Percentiles rank a stretch among this genome's conserved stretches.
These are phyloP conservation scores for Iberis pinnata DNA, from an alignment of 345 rosid species.

Conservation along the genomic window DNA sequence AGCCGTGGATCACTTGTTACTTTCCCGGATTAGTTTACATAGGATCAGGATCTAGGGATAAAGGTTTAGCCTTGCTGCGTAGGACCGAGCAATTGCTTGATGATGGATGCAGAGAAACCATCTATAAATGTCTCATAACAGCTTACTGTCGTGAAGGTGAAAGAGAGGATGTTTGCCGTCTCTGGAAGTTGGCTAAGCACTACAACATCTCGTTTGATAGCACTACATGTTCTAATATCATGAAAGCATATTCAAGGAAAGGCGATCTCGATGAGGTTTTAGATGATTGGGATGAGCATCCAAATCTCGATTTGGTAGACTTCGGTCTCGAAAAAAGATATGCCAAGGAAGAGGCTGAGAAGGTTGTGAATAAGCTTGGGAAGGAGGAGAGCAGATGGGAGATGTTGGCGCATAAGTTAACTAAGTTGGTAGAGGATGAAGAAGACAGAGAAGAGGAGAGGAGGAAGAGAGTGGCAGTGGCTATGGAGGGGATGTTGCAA, in stretches of 20 bases:
- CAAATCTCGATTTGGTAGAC: slow-evolving; percentile 30
- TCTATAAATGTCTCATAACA: slow-evolving; percentile 34
- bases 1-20: slow-evolving; percentile 31
- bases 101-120: not conserved
- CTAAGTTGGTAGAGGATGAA: slow-evolving; percentile 22
- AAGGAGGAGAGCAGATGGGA: slow-evolving; percentile 31
- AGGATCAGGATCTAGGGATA: slow-evolving; percentile 34
- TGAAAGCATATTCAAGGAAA: slow-evolving; percentile 34
- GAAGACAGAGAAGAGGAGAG: slow-evolving; percentile 32
- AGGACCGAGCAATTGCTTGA: slow-evolving; percentile 30
- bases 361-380: slow-evolving; percentile 26
- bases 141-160: slow-evolving; percentile 31
- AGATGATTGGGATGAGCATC: slow-evolving; percentile 44
- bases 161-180: slow-evolving; percentile 40
- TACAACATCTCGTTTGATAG: slow-evolving; percentile 23
- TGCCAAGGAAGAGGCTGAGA: slow-evolving; percentile 43
- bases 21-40: slow-evolving; percentile 37
- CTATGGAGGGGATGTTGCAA: slow-evolving; percentile 21
- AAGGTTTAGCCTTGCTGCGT: slow-evolving; percentile 35
- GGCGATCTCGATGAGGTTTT: slow-evolving; percentile 39
- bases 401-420: slow-evolving; percentile 21
- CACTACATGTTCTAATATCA: slow-evolving; percentile 29
- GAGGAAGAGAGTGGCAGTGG: slow-evolving; percentile 31
- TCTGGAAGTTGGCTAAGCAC: slow-evolving; percentile 39
- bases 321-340: slow-evolving; percentile 34